Base-by-base conservation (phyloP, 306 rosid genomes). In the Sesbania bispinosa region DNA sequence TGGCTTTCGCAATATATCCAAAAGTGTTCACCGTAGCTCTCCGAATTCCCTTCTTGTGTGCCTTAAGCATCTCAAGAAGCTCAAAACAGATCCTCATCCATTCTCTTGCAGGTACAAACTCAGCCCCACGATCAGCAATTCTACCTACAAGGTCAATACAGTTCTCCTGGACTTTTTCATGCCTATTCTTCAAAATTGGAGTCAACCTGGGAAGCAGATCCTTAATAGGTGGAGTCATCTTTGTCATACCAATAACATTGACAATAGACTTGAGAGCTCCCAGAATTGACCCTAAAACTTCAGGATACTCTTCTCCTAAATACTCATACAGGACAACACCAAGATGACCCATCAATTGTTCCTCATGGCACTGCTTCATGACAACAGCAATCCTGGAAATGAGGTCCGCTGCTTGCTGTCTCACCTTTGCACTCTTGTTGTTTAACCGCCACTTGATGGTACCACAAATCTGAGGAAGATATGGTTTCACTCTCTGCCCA, bases 1-100 rank as follows among this genome's bases (percentile, higher is more conserved):
- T 88, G 82, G 97, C 98, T 75, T 93, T 90, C 0, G 98, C 98
- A 71, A 93, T 90, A 59, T 88, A 90, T 2, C 97, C 98, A 15
- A 93, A 93, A 11, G 96, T 93, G 81, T 90, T 93, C 59, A 93
- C 98, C 0, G 96, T 85, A 26, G 97, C 97, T 46, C 98, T 85
- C 61, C 98, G 90, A 51, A 93, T 90, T 10, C 98, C 98, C 80
- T 93, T 90, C 82, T 90, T 93, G 80, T 90, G 97, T 29, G 98
- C 98, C 84, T 93, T 93, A 1, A 93, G 97, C 98, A 93, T 93
- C 92, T 93, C 98, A 33, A 93, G 98, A 73, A 93, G 90, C 85
- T 93, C 97, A 62, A 90, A 93, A 79, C 98, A 93, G 71, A 93
- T 93, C 83, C 98, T 87, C 98, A 93, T 93, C 97, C 98, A 90